Base-by-base conservation (phyloP, 2,329 filamentous ascomycete genomes). In the Colletotrichum caudatum region DNA sequence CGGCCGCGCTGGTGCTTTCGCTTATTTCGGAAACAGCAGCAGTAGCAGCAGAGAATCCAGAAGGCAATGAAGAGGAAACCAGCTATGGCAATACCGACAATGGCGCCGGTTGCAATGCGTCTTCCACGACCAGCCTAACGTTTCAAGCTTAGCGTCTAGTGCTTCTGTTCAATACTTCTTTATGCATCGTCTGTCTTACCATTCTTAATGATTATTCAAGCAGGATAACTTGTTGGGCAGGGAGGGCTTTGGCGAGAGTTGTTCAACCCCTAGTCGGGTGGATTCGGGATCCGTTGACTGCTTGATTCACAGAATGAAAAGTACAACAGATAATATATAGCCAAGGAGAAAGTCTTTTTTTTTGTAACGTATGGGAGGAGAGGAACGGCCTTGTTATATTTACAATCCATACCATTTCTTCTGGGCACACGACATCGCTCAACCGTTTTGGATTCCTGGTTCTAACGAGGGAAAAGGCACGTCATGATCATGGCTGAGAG, bases 21-120 rank as follows among this genome's bases (percentile, higher is more conserved):
- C 26, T 64, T 71, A 48, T 71, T 74, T 44, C 73, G 64, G 60
- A 74, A 74, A 39, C 71, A 74, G 20, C 73, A 74, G 46, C 66
- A 74, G 39, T 73, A 73, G 57, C 64, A 71, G 46, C 73, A 74
- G 8, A 71, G 51, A 6, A 41, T 48, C 46, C 54, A 64, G 46
- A 73, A 66, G 23, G 64, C 63, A 33, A 69, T 39, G 14, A 73
- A 72, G 23, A 72, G 6, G 23, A 73, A 73, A 8, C 71, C 66
- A 29, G 66, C 71, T 14, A 74, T 74, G 57, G 71, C 73, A 35
- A 74, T 71, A 16, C 73, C 73, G 51, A 74, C 41, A 39, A 74
- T 71, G 14, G 66, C 73, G 33, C 73, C 71, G 18, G 71, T 73
- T 20, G 73, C 73, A n/a, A 73, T 66, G 56, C 73, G 73, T 61